Conservation (phyloP, 2,329 filamentous ascomycete species). For the Pseudocercospora eumusae region DNA sequence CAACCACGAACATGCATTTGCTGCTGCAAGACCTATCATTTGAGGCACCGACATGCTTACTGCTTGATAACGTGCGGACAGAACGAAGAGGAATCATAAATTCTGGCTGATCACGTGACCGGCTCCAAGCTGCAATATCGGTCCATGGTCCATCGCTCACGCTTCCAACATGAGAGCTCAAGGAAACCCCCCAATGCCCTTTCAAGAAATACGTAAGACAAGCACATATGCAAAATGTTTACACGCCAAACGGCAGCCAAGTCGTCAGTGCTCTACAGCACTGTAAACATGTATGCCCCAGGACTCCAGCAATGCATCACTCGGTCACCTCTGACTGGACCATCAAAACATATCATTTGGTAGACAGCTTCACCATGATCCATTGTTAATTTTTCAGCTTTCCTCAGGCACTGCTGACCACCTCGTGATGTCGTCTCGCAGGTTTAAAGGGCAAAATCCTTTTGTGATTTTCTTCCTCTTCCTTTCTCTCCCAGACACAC, state of each 20-base stretch:
- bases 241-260: background rate
- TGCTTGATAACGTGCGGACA: background rate
- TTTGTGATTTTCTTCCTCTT: background rate
- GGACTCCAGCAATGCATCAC: background rate
- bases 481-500: background rate
- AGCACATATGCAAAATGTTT: background rate
- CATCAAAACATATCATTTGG: background rate
- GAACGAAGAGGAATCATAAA: background rate
- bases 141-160: background rate
- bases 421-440: background rate
- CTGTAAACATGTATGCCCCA: background rate
- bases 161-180: background rate
- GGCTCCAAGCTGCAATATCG: background rate
- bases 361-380: background rate
- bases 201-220: background rate
- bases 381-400: background rate
- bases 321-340: background rate
- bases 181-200: background rate
- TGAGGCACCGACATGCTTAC: background rate
- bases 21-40: background rate
- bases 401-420: background rate
- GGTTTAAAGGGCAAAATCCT: background rate
- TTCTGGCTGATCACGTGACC: background rate
- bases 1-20: background rate
- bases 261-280: background rate